These are phyloP conservation scores for Dictyostelium capitatum DNA, from an alignment of 78 protist species.

Conservation along the genomic window DNA sequence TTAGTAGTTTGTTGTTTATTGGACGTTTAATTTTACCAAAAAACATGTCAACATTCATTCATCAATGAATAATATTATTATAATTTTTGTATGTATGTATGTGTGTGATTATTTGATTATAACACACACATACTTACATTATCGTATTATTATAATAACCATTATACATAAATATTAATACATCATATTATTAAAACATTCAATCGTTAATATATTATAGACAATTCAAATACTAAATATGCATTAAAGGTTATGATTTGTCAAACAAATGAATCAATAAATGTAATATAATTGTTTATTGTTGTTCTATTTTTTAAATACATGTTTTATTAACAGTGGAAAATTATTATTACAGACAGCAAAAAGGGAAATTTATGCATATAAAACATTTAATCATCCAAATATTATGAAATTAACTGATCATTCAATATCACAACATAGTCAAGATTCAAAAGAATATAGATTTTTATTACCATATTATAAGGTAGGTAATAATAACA, in stretches of 20 bases:
- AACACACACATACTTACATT: background rate
- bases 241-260: constrained; percentile 79
- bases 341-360: background rate
- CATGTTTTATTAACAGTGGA: background rate
- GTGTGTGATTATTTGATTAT: background rate
- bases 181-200: background rate
- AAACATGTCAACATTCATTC: background rate
- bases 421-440: constrained; percentile 28
- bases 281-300: background rate
- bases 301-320: background rate
- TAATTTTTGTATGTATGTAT: background rate
- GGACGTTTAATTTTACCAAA: too few species aligned
- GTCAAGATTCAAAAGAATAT: constrained; percentile 32
- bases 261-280: constrained; percentile 71
- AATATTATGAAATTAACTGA: constrained; percentile 60
- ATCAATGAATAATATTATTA: background rate
- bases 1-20: background rate
- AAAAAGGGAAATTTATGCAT: constrained; percentile 38
- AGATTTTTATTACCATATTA: constrained; percentile 43
- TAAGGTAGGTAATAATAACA: constrained; percentile 1
- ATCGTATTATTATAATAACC: too few species aligned
- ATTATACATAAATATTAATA: background rate
- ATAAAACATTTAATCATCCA: constrained; percentile 51
- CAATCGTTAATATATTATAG: background rate
- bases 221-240: constrained; percentile 26